phyloP scores from a whole-genome alignment of 2,329 filamentous ascomycete genomes.

The Sphaerulina vaccinii region DNA sequence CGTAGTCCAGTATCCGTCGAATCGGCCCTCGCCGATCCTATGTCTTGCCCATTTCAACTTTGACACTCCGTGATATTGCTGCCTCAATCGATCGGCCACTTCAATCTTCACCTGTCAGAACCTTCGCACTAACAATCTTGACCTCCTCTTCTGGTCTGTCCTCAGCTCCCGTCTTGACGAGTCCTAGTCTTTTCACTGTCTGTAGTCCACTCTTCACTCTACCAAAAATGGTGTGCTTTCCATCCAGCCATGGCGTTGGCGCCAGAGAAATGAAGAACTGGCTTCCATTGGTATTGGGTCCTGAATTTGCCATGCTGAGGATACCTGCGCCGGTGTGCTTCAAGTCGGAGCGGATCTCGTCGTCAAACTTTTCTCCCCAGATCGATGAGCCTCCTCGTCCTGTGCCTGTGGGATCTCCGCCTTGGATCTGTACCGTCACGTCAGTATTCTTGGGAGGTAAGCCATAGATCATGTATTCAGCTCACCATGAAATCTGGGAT shows the following conservation, averaged over 20 bases:
- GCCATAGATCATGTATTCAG: too few relatives aligned
- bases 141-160: constrained; percentile 81
- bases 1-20: not conserved
- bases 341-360: constrained; percentile 76
- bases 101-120: constrained; percentile 66
- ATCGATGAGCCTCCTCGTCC: constrained; percentile 85
- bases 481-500: constrained; percentile 93
- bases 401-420: constrained; percentile 83
- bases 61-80: not conserved
- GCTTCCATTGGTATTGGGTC: constrained; percentile 87
- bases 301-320: constrained; percentile 95
- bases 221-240: constrained; percentile 96
- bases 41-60: too few relatives aligned
- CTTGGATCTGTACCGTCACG: constrained; percentile 12
- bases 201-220: constrained; percentile 79
- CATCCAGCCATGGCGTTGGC: constrained; percentile 93
- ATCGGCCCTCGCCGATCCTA: not conserved
- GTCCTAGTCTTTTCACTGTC: constrained; percentile 81
- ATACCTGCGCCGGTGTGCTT: constrained; percentile 68
- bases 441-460: not conserved
- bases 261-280: constrained; percentile 97
- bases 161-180: constrained; percentile 78
- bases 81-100: constrained; percentile 38
- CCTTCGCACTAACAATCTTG: constrained; percentile 70
- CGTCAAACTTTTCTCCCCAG: constrained; percentile 90